These are phyloP conservation scores for Dendrostoma leiphaemia DNA, from an alignment of 2,329 filamentous ascomycete species.

Conservation along the genomic window DNA sequence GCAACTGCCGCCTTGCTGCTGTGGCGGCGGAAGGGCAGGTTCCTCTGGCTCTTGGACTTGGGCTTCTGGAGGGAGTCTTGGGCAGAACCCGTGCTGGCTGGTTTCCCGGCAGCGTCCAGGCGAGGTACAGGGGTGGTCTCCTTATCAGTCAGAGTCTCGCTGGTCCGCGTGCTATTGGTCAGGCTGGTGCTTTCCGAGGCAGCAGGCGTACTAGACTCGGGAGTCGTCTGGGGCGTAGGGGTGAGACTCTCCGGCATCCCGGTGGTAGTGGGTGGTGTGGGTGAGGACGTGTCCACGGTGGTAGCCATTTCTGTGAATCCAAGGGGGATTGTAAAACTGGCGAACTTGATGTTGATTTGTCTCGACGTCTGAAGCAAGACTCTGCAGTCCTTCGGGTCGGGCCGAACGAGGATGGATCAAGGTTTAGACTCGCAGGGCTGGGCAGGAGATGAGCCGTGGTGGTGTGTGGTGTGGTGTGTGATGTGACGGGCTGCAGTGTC, in stretches of 20 bases:
- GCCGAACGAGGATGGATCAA: neutral
- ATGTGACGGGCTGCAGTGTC: neutral
- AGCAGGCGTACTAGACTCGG: neutral
- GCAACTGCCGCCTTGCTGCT: slow-evolving; percentile 10
- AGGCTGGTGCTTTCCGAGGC: slow-evolving; percentile 3
- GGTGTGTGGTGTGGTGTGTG: neutral
- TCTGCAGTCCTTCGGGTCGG: slow-evolving; percentile 3
- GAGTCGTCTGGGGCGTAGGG: neutral
- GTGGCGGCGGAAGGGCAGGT: slow-evolving; percentile 5
- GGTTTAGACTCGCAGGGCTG: neutral
- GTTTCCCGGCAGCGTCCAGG: neutral
- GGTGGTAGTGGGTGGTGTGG: neutral
- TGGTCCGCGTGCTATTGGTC: slow-evolving; percentile 33
- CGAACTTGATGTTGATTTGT: no score
- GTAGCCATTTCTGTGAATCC: slow-evolving; percentile 11
- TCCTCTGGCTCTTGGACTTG: slow-evolving; percentile 2
- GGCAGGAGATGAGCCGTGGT: neutral
- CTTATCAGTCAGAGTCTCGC: slow-evolving; percentile 32
- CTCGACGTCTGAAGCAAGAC: neutral
- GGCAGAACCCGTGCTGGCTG: slow-evolving; percentile 7
- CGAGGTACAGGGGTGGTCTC: slow-evolving; percentile 20
- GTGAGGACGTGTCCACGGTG: neutral
- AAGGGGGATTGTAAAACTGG: no score
- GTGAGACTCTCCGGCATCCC: neutral
- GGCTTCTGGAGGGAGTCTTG: slow-evolving; percentile 3